Percentiles rank a stretch among this genome's conserved stretches.
Evolutionary conservation across 176 grass and related monocot genomes (phyloP).

Genomic region (Oryza rufipogon): DNA sequence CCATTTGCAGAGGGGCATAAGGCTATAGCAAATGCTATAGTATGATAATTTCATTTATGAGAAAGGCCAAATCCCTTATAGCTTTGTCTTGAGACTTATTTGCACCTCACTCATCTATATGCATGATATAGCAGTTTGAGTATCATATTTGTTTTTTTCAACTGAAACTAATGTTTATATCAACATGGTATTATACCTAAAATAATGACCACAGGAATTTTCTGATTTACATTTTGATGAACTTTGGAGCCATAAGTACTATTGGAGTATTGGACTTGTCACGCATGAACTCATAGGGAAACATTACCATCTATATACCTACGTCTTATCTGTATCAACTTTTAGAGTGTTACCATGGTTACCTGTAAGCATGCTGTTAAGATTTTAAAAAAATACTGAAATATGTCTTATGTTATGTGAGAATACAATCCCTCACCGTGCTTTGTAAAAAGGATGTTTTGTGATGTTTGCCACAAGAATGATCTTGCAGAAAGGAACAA

Average conservation of each 20-base stretch:
- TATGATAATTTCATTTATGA: slow-evolving; percentile 5
- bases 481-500: slow-evolving; percentile 18
- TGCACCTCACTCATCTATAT: too few species aligned
- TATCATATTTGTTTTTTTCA: too few species aligned
- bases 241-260: background rate
- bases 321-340: background rate
- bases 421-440: slow-evolving; percentile 7
- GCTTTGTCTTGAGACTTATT: too few species aligned
- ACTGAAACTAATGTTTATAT: too few species aligned
- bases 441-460: slow-evolving; percentile 9
- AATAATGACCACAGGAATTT: too few species aligned
- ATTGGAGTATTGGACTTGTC: background rate
- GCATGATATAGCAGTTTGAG: too few species aligned
- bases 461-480: slow-evolving; percentile 3
- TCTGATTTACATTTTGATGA: too few species aligned
- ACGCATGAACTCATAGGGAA: background rate
- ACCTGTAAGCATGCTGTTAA: slow-evolving; percentile 9
- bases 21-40: background rate
- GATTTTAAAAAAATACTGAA: background rate
- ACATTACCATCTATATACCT: background rate
- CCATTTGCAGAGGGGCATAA: slow-evolving; percentile 13
- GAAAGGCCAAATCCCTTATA: background rate
- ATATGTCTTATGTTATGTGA: background rate
- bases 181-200: too few species aligned
- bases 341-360: slow-evolving; percentile 14